These are phyloP conservation scores for Xylaria hypoxylon DNA, from an alignment of 2,329 filamentous ascomycete species.

Conservation along the genomic window DNA sequence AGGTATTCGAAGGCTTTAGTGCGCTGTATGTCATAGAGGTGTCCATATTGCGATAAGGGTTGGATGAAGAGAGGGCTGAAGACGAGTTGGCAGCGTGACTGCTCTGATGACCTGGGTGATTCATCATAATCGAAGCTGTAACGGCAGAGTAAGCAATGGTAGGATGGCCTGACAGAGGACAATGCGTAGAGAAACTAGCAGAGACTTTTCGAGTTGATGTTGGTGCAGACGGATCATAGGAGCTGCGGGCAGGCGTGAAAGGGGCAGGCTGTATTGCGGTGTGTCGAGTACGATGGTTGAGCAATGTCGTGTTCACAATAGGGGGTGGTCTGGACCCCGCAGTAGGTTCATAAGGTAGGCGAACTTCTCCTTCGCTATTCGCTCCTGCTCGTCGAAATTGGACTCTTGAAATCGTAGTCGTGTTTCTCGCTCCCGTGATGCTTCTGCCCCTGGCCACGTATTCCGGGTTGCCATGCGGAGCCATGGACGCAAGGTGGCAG, in stretches of 20 bases:
- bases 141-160: conserved; percentile 43
- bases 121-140: conserved; percentile 38
- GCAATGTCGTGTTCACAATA: background rate
- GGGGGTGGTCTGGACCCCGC: too few species aligned
- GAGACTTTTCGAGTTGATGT: conserved; percentile 44
- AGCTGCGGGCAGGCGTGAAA: conserved; percentile 30
- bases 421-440: background rate
- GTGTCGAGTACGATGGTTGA: conserved; percentile 5
- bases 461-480: background rate
- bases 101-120: conserved; percentile 34
- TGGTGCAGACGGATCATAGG: conserved; percentile 19
- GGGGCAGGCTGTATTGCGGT: conserved; percentile 21
- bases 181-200: conserved; percentile 41
- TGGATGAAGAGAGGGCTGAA: conserved; percentile 24
- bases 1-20: conserved; percentile 39
- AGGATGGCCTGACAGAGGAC: conserved; percentile 40
- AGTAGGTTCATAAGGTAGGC: too few species aligned
- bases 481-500: background rate
- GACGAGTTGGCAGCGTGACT: conserved; percentile 30
- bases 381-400: too few species aligned
- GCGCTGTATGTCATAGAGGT: background rate
- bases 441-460: background rate
- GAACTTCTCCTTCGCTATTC: too few species aligned
- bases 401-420: background rate
- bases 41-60: conserved; percentile 24